Percentiles rank a stretch among this genome's conserved stretches.
Evolutionary conservation across 2,329 filamentous ascomycete genomes (phyloP).

Genomic region (Elsinoe arachidis): DNA sequence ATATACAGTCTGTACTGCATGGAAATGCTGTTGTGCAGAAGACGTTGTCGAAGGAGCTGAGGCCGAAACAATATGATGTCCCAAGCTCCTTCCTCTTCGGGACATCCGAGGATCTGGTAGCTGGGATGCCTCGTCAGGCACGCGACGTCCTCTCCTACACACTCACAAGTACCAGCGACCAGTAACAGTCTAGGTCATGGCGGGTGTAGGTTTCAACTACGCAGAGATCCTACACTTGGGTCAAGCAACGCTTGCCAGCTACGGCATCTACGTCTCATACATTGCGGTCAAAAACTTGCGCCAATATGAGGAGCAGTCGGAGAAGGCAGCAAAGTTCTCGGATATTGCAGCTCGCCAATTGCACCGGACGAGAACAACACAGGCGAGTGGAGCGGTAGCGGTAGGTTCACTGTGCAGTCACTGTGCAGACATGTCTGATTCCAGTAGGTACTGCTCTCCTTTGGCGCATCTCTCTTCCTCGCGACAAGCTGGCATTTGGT

Average conservation of each 20-base stretch:
- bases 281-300: conserved; percentile 37
- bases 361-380: conserved; percentile 37
- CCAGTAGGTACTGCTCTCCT: neutral
- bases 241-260: conserved; percentile 34
- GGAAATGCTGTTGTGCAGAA: neutral
- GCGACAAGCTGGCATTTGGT: conserved; percentile 7
- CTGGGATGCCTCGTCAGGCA: neutral
- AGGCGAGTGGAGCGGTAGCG: conserved; percentile 33
- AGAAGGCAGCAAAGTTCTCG: conserved; percentile 40
- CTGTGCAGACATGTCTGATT: neutral
- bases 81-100: conserved; percentile 6
- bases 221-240: conserved; percentile 26
- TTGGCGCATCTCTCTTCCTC: conserved; percentile 11
- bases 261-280: conserved; percentile 36
- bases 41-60: neutral
- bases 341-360: conserved; percentile 35
- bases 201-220: conserved; percentile 12
- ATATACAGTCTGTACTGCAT: too few species aligned
- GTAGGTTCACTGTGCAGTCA: conserved; percentile 20
- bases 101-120: neutral
- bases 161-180: neutral
- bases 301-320: conserved; percentile 37
- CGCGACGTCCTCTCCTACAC: neutral
- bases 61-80: neutral
- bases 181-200: conserved; percentile 10